Base-by-base conservation (phyloP, 2,329 filamentous ascomycete genomes). In the Phaeosphaeria sp. region DNA sequence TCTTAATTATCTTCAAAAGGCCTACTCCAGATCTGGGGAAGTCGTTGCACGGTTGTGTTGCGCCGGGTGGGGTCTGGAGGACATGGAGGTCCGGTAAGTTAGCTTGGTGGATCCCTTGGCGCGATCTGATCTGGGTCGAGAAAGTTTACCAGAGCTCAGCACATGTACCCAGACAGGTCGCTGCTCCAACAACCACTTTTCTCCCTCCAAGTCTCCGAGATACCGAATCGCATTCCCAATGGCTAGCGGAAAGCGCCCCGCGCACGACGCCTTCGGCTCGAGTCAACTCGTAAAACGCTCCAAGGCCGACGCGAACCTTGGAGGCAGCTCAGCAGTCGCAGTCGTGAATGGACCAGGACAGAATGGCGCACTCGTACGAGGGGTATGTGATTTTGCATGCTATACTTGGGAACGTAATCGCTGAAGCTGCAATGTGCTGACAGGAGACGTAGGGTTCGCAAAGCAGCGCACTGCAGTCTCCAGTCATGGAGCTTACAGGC, bases 241-340 rank as follows among this genome's bases (percentile, higher is more conserved):
- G 93, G 92, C 93, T 33, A 86, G 90, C 62, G 93, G 96, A 79
- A 98, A 99, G 81, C 88, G 95, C 74, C 90, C 93, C 58, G 93
- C 93, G n/a, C 89, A 91, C 60, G 90, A 90, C 67, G 90, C 91
- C 59, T 94, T 94, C 67, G 87, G 89, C 69, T 87, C 88, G 22
- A 88, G 89, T 49, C 91, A 96, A 78, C 85, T 94, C 67, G 87
- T 98, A 61, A 99, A 98, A 83, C 86, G 94, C 75, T 93, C 94
- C 76, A 96, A 95, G 76, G 86, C 87, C 56, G 85, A 87, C 65
- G 81, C 80, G 62, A 82, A 85, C 61, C 76, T 87, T 58, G 78
- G 79, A 72, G 79, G 21, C 42, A 46, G 78, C 69, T 84, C 82
- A 70, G 82, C 85, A 54, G 81, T 89, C 52, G 82, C 87, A 41